phyloP scores from a whole-genome alignment of 768 basidiomycete genomes.

The Daedalea quercina region DNA sequence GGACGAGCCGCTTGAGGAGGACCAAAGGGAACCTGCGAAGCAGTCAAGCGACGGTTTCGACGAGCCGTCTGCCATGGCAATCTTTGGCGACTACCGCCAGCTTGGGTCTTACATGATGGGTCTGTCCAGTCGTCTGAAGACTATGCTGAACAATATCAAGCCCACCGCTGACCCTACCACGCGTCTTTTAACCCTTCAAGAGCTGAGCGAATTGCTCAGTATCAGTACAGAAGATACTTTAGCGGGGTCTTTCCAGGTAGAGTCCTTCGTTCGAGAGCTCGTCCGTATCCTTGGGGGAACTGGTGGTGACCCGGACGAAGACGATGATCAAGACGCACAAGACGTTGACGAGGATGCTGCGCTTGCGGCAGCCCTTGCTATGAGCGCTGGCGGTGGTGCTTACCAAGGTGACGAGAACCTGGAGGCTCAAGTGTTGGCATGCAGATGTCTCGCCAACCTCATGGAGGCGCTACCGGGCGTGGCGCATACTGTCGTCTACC shows the following conservation, averaged over 20 bases:
- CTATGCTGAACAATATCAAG: slow-evolving; percentile 86
- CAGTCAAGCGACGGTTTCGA: slow-evolving; percentile 38
- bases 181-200: slow-evolving; percentile 85
- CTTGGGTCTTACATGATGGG: slow-evolving; percentile 92
- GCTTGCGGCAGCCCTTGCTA: slow-evolving; percentile 79
- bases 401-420: slow-evolving; percentile 80
- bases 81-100: slow-evolving; percentile 83
- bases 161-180: slow-evolving; percentile 76
- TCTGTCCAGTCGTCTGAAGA: slow-evolving; percentile 81
- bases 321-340: slow-evolving; percentile 55
- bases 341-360: slow-evolving; percentile 82
- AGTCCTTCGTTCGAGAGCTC: slow-evolving; percentile 86
- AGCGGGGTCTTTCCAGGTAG: slow-evolving; percentile 92
- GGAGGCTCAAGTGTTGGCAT: slow-evolving; percentile 94
- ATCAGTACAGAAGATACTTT: slow-evolving; percentile 98
- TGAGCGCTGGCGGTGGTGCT: slow-evolving; percentile 59
- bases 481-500: slow-evolving; percentile 95
- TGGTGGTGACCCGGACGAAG: slow-evolving; percentile 63
- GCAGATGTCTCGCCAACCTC: slow-evolving; percentile 92
- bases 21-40: slow-evolving; percentile 31
- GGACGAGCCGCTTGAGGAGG: slow-evolving; percentile 34
- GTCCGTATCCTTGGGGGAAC: slow-evolving; percentile 85
- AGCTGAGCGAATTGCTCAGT: slow-evolving; percentile 88
- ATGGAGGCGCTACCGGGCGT: slow-evolving; percentile 99
- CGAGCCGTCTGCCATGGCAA: slow-evolving; percentile 68